Base-by-base conservation (phyloP, 164 flowering plant genomes). In the Tetrastigma voinierianum region DNA sequence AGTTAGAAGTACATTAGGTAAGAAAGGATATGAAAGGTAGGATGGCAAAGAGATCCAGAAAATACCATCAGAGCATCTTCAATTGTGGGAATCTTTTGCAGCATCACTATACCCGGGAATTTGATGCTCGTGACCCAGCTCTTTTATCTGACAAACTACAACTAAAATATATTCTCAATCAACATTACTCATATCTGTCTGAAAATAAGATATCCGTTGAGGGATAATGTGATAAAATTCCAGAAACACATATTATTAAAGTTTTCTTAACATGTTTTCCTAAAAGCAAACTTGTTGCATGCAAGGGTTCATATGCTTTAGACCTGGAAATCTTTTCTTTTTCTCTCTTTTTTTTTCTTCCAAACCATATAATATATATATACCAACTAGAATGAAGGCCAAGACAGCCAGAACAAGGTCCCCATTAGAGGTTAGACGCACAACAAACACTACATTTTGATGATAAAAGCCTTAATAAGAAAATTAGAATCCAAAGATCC, bases 11-110 rank as follows among this genome's bases (percentile, higher is more conserved):
- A 14, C 24, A 56, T 11, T 20, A 66, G n/a, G 18, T 16, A n/a
- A 14, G 43, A 24, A 45, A n/a, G 20, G 18, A 15, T 40, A 23
- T 23, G 65, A 13, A 61, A 61, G 47, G 16, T 21, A 9, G n/a
- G 46, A 9, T 3, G 46, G 19, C 10, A 46, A 9, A 8, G 13
- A 12, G 40, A 32, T 48, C 4, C 60, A 45, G 10, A 59, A 53
- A 46, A 46, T 89, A 95, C 99, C 87, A 13, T 59, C 60, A 95
- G 68, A 58, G 99, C 97, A 63, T 90, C 94, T 83, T 88, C 91
- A 66, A 86, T 57, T 19, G 91, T 84, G 46, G 89, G 84, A 70
- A 95, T 68, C 51, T 59, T 65, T 66, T n/a, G n/a, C n/a, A n/a
- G n/a, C 73, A 79, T 83, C 83, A 65, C 67, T 72, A 67, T 75